A percentile compares a stretch with the other conserved stretches of the same genome.
phyloP scores from a whole-genome alignment of 768 basidiomycete genomes.

The Psilocybe azurescens region DNA sequence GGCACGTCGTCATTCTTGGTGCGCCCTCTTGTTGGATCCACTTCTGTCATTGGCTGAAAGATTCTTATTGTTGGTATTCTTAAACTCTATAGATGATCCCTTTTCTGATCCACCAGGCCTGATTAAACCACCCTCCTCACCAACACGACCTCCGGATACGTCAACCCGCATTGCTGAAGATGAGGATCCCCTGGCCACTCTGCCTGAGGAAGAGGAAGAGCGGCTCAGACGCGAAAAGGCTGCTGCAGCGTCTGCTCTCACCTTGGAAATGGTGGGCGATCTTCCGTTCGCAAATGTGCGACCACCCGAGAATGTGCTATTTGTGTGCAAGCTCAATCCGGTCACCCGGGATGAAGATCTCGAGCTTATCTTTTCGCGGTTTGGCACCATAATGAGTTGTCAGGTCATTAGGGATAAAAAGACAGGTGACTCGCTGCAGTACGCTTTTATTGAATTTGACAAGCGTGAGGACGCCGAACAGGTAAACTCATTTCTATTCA shows the following conservation, averaged over 20 bases:
- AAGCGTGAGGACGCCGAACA: conserved; percentile 93
- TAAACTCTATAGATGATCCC: conserved; percentile 78
- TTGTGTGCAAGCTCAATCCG: conserved; percentile 98
- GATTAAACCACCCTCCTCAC: conserved; percentile 73
- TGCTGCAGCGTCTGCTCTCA: conserved; percentile 91
- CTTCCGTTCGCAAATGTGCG: conserved; percentile 97
- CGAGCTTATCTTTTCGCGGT: conserved; percentile 96
- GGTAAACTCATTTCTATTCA: conserved; percentile 46
- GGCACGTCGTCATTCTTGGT: conserved; percentile 97
- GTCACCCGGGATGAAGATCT: conserved; percentile 96
- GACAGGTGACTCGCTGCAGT: conserved; percentile 96
- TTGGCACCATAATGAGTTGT: conserved; percentile 95
- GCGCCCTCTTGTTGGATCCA: conserved; percentile 18
- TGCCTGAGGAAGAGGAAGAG: conserved; percentile 89
- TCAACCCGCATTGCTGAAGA: conserved; percentile 94
- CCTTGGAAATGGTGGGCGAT: conserved; percentile 99
- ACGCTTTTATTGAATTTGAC: conserved; percentile 99
- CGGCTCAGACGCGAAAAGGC: conserved; percentile 82
- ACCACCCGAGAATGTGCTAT: conserved; percentile 97
- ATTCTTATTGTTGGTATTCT: conserved; percentile 16
- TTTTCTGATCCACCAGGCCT: conserved; percentile 88
- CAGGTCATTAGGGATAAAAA: conserved; percentile 96
- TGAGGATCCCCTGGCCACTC: conserved; percentile 83
- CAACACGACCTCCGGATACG: conserved; percentile 82
- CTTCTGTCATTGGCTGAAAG: conserved; percentile 8